These are phyloP conservation scores for Posidonia australis DNA, from an alignment of 106 monocot species.

Conservation along the genomic window DNA sequence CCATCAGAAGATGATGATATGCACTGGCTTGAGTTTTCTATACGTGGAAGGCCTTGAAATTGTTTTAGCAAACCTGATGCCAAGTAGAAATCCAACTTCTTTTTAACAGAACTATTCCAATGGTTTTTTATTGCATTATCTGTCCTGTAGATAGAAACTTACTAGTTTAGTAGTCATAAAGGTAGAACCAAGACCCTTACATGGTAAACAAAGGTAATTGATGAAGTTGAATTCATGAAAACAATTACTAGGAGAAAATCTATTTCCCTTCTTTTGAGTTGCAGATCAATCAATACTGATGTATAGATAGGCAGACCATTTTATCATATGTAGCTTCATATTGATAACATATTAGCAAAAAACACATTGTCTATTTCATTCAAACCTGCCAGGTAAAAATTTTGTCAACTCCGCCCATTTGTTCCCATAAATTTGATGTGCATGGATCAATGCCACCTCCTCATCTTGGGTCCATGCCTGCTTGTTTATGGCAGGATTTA, in stretches of 20 bases:
- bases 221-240: too few relatives aligned
- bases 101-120: slow-evolving; percentile 97
- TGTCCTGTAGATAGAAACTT: slow-evolving; percentile 37
- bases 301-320: too few relatives aligned
- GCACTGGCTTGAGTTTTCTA: slow-evolving; percentile 17
- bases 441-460: slow-evolving; percentile 20
- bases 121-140: slow-evolving; percentile 99
- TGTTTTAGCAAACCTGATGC: slow-evolving; percentile 61
- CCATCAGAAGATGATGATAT: slow-evolving; percentile 14
- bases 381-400: slow-evolving; percentile 28
- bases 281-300: too few relatives aligned
- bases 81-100: slow-evolving; percentile 68
- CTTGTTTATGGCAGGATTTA: slow-evolving; percentile 26
- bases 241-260: too few relatives aligned
- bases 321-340: too few relatives aligned
- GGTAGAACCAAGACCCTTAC: too few relatives aligned
- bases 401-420: slow-evolving; percentile 31
- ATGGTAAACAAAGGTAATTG: too few relatives aligned
- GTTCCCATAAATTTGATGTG: slow-evolving; percentile 26
- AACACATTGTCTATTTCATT: not conserved
- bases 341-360: not conserved
- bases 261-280: too few relatives aligned
- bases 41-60: slow-evolving; percentile 28
- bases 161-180: too few relatives aligned
- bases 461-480: slow-evolving; percentile 32